A percentile compares a stretch with the other conserved stretches of the same genome.
Conservation (phyloP, 192 early-diverging fungal species). For the Obelidium mucronatum region DNA sequence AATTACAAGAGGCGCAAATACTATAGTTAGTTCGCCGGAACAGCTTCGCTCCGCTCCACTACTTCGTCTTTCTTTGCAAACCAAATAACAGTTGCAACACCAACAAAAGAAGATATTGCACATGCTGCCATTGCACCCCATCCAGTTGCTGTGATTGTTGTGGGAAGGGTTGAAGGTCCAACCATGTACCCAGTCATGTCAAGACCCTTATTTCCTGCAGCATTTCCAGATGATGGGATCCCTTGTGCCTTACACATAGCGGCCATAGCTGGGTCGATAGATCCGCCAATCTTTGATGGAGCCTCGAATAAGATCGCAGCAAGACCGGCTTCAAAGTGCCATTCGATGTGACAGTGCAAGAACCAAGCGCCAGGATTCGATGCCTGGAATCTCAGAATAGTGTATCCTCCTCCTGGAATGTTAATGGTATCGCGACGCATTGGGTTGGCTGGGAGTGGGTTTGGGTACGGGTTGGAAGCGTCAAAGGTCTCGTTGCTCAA, state of each 20-base stretch:
- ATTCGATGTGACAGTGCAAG: slow-evolving; percentile 90
- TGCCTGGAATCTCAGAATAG: slow-evolving; percentile 75
- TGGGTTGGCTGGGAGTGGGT: slow-evolving; percentile 62
- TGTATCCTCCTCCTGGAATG: slow-evolving; percentile 70
- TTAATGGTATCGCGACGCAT: slow-evolving; percentile 79
- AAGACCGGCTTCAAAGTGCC: slow-evolving; percentile 79
- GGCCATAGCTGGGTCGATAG: slow-evolving; percentile 13
- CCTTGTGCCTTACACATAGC: slow-evolving; percentile 70
- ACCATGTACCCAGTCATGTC: slow-evolving; percentile 66
- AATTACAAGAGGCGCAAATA: no score
- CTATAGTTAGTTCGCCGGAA: background rate
- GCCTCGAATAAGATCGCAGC: slow-evolving; percentile 75
- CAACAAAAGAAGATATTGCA: slow-evolving; percentile 75
- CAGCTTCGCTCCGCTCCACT: background rate
- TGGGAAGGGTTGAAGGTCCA: slow-evolving; percentile 61
- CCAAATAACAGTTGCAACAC: slow-evolving; percentile 79
- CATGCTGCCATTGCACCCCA: slow-evolving; percentile 75
- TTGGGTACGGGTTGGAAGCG: slow-evolving; percentile 35
- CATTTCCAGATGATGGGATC: slow-evolving; percentile 71
- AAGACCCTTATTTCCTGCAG: slow-evolving; percentile 71
- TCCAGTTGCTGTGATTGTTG: slow-evolving; percentile 70
- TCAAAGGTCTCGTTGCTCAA: slow-evolving; percentile 66
- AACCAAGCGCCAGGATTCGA: slow-evolving; percentile 86
- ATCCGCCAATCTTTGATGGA: background rate
- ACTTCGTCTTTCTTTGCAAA: slow-evolving; percentile 56